Evolutionary conservation across 2,329 filamentous ascomycete species (phyloP).

Genomic region (Pseudogymnoascus verrucosus): DNA sequence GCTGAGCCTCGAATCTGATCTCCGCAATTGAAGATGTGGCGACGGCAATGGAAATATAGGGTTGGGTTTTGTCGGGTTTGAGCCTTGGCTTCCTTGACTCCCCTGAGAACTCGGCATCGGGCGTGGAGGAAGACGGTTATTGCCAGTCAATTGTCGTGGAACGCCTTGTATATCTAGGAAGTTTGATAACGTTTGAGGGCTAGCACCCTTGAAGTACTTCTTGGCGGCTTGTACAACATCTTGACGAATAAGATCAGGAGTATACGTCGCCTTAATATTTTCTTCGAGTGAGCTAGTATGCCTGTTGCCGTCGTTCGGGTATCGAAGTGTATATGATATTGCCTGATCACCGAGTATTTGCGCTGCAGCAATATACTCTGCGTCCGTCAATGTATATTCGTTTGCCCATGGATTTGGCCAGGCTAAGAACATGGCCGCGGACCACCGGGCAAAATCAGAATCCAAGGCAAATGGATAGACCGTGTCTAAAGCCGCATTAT

Average conservation of each 20-base stretch:
- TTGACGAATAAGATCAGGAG: slow-evolving; percentile 33
- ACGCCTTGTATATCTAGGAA: slow-evolving; percentile 52
- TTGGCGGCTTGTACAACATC: slow-evolving; percentile 39
- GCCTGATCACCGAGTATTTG: slow-evolving; percentile 68
- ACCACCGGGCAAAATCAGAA: slow-evolving; percentile 27
- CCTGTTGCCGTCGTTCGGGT: slow-evolving; percentile 16
- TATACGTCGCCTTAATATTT: background rate
- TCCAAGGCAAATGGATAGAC: slow-evolving; percentile 25
- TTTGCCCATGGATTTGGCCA: slow-evolving; percentile 46
- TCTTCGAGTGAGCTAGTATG: slow-evolving; percentile 14
- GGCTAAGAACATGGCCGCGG: slow-evolving; percentile 48
- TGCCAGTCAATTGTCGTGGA: slow-evolving; percentile 41
- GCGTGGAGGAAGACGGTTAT: slow-evolving; percentile 36
- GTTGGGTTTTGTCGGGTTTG: slow-evolving; percentile 34
- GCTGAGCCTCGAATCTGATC: slow-evolving; percentile 61
- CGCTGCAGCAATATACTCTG: slow-evolving; percentile 57
- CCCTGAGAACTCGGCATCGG: slow-evolving; percentile 15
- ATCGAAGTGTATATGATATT: slow-evolving; percentile 40
- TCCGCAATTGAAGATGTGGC: slow-evolving; percentile 64
- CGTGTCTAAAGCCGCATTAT: slow-evolving; percentile 17
- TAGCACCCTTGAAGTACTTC: slow-evolving; percentile 35
- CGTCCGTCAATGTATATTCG: slow-evolving; percentile 35
- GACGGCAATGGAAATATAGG: slow-evolving; percentile 55
- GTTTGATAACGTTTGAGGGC: slow-evolving; percentile 37
- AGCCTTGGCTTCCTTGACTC: slow-evolving; percentile 10